phyloP scores from a whole-genome alignment of 352 stramenopile genomes.

The Phytophthora pini region DNA sequence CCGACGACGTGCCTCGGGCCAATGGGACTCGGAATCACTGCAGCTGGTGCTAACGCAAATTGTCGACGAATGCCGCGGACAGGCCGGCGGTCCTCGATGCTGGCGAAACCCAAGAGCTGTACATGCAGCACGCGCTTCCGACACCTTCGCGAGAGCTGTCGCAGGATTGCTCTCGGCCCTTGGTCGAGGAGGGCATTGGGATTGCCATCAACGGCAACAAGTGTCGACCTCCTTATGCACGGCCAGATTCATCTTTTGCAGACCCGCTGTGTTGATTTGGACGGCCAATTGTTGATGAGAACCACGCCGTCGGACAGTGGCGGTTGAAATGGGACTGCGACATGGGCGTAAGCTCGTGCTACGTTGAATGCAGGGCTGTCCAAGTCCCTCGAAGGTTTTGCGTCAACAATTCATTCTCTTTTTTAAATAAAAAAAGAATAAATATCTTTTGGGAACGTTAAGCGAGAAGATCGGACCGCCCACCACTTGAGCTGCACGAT shows the following conservation, averaged over 20 bases:
- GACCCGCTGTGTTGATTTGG: background rate
- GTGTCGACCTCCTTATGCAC: slow-evolving; percentile 18
- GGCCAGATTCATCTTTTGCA: slow-evolving; percentile 20
- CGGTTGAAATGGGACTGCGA: slow-evolving; percentile 13
- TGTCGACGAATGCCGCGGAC: slow-evolving; percentile 28
- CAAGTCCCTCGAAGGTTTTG: background rate
- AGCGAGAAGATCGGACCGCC: slow-evolving; percentile 2
- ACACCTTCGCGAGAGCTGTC: slow-evolving; percentile 7
- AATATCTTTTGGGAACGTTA: no score
- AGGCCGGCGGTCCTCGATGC: slow-evolving; percentile 12
- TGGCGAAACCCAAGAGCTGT: slow-evolving; percentile 20
- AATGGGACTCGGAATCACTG: slow-evolving; percentile 5
- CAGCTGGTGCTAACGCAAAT: slow-evolving; percentile 24
- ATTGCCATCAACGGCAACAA: background rate
- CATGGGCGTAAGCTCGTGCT: slow-evolving; percentile 6
- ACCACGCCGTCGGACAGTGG: slow-evolving; percentile 21
- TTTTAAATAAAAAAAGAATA: no score
- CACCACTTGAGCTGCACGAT: background rate
- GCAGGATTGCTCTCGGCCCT: slow-evolving; percentile 2
- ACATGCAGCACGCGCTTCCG: slow-evolving; percentile 12
- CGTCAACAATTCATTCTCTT: no score
- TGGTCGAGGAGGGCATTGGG: no score
- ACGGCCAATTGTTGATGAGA: background rate
- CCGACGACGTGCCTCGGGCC: slow-evolving; percentile 20
- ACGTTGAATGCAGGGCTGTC: background rate